These are phyloP conservation scores for Populus euphratica DNA, from an alignment of 345 rosid species.

Conservation along the genomic window DNA sequence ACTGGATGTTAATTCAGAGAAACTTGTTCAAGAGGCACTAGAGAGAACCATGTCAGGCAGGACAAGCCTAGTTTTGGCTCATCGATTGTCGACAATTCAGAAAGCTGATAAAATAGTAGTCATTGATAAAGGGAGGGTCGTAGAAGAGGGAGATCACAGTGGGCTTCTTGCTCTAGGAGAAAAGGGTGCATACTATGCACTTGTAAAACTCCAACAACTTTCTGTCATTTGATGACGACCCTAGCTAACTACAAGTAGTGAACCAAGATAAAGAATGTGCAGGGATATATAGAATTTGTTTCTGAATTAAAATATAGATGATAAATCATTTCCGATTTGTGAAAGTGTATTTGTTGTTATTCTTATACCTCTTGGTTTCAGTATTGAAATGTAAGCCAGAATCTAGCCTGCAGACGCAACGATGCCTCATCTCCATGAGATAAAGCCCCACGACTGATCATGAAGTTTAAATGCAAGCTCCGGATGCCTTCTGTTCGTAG, in stretches of 20 bases:
- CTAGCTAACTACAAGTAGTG: constrained; percentile 12
- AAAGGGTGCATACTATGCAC: neutral
- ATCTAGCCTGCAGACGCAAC: neutral
- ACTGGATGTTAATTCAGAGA: constrained; percentile 31
- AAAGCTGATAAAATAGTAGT: neutral
- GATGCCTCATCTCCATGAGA: neutral
- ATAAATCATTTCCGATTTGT: no score
- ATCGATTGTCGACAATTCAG: neutral
- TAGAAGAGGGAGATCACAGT: neutral
- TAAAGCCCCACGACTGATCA: no score
- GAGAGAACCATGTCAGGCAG: neutral
- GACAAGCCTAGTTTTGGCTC: neutral
- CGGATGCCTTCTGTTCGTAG: neutral
- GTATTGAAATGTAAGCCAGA: neutral
- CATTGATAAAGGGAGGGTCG: neutral
- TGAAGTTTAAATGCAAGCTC: neutral
- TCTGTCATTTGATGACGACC: neutral
- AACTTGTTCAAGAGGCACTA: constrained; percentile 36
- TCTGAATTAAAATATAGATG: neutral
- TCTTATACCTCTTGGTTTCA: neutral
- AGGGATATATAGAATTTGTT: neutral
- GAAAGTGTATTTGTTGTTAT: neutral
- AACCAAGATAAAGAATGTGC: neutral
- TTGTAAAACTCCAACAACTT: neutral
- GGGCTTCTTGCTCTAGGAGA: neutral